phyloP scores from a whole-genome alignment of 2,329 filamentous ascomycete genomes.

The Akanthomyces uredinophilus region DNA sequence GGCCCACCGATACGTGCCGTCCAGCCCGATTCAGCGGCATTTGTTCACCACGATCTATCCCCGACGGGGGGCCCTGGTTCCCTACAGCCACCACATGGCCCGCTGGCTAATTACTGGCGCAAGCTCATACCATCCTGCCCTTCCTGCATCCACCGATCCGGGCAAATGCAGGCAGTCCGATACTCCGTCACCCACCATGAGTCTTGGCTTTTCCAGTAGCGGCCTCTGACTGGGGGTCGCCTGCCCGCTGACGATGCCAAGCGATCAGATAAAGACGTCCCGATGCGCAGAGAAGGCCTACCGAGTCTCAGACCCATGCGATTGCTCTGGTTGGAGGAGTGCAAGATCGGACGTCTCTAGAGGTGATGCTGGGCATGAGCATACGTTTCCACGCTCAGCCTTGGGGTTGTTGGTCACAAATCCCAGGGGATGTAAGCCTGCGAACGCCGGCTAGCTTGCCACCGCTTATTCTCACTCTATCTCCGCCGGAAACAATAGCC shows the following conservation, averaged over 20 bases:
- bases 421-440: neutral
- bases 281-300: neutral
- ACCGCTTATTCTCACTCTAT: constrained; percentile 8
- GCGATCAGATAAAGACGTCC: constrained; percentile 3
- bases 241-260: constrained; percentile 1
- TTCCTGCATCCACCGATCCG: neutral
- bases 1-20: constrained; percentile 11
- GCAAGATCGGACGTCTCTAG: neutral
- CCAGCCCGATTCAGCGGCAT: constrained; percentile 7
- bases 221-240: neutral
- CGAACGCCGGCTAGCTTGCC: neutral
- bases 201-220: neutral
- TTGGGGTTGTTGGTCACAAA: neutral
- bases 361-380: neutral
- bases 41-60: neutral
- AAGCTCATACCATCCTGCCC: neutral
- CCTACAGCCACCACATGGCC: neutral
- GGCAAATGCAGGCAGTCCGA: neutral
- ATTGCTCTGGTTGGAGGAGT: neutral
- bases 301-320: neutral
- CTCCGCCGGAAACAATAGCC: neutral
- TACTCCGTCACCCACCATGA: too few species aligned
- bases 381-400: neutral
- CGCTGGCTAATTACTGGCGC: neutral
- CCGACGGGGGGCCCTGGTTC: neutral